Evolutionary conservation across 768 basidiomycete genomes (phyloP), one percentile per base, ranked within the genome.

Genomic region (Mycena polygramma): DNA sequence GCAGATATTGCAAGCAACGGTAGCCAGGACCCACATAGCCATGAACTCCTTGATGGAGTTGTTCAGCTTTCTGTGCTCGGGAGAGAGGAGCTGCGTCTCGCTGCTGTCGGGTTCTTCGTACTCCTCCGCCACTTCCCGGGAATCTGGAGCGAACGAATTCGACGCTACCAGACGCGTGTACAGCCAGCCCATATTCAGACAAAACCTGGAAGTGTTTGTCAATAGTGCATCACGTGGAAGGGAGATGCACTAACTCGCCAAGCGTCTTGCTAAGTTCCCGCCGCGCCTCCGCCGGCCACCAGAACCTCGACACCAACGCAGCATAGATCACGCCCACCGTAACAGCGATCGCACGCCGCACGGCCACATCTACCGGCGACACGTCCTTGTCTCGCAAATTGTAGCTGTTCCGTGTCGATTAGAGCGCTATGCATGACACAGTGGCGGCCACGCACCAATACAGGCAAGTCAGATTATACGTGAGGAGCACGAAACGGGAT

Each of bases 201-300:
- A 97, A 79, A 97, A 96, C 73, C 96, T 97, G 30, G 3, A 73
- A 4, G 11, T n/a, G n/a, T 14, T 58, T 1, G 45, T 58, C 19
- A 70, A 41, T 36, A 45, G 55, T 30, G 24, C 35, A 39, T 45
- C 15, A 43, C 37, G 46, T 43, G 64, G 24, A 39, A n/a, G 26
- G 71, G 76, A 63, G 30, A 37, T 63, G 13, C 7, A 76, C 75
- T 59, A 60, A 97, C 95, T 99, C 96, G 82, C 95, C 92, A 7
- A 99, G 85, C 0, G 90, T 92, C 70, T 90, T 91, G 55, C 92
- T 90, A 6, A 99, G 83, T 79, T 99, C 97, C 48, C 93, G 84
- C 54, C 97, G 84, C 0, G 98, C 98, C 76, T 98, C 97, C 11
- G 94, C 89, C 1, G 98, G 98, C 97, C 97, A 99, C 94, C 96